Percentiles rank a stretch among this genome's conserved stretches.
Conservation (phyloP, 1,284 basidiomycete genomes). For the Neotropicomus parvogracilis region DNA sequence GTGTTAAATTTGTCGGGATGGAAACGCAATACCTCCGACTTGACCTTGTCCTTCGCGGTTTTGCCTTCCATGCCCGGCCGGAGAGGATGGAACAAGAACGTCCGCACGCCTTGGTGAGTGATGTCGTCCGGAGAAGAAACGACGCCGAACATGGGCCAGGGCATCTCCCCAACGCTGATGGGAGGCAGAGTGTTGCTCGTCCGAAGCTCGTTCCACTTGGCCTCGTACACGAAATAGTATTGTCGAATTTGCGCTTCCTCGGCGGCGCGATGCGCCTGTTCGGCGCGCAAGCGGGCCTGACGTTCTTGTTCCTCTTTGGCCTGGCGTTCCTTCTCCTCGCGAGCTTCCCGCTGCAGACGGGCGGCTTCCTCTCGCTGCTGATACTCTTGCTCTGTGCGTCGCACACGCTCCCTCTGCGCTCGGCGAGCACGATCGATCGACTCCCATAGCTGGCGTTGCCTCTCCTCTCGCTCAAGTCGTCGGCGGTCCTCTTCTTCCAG, state of each 20-base stretch:
- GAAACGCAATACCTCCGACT: constrained; percentile 46
- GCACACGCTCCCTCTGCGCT: not conserved
- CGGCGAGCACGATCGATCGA: not conserved
- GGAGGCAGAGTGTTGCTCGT: constrained; percentile 10
- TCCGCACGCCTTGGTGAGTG: constrained; percentile 30
- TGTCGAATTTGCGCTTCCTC: constrained; percentile 6
- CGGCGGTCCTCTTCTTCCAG: constrained; percentile 8
- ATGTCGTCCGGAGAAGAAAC: constrained; percentile 27
- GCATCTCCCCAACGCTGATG: constrained; percentile 37
- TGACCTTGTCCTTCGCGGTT: constrained; percentile 37
- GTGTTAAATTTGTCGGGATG: constrained; percentile 52
- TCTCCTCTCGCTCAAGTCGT: constrained; percentile 9
- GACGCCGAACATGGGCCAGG: constrained; percentile 43
- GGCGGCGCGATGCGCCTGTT: constrained; percentile 11
- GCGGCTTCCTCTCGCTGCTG: constrained; percentile 5
- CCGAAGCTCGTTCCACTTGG: constrained; percentile 40
- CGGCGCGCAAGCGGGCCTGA: constrained; percentile 11
- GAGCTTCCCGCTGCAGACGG: constrained; percentile 1
- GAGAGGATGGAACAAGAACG: constrained; percentile 39
- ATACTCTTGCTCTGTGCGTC: constrained; percentile 6
- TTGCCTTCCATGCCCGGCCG: constrained; percentile 33
- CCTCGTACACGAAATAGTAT: constrained; percentile 33
- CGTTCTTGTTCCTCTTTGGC: constrained; percentile 16
- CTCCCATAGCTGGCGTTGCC: constrained; percentile 4
- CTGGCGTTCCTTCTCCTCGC: constrained; percentile 10